Evolutionary conservation across 768 basidiomycete genomes (phyloP).

Genomic region (Rossbeevera mucosa): DNA sequence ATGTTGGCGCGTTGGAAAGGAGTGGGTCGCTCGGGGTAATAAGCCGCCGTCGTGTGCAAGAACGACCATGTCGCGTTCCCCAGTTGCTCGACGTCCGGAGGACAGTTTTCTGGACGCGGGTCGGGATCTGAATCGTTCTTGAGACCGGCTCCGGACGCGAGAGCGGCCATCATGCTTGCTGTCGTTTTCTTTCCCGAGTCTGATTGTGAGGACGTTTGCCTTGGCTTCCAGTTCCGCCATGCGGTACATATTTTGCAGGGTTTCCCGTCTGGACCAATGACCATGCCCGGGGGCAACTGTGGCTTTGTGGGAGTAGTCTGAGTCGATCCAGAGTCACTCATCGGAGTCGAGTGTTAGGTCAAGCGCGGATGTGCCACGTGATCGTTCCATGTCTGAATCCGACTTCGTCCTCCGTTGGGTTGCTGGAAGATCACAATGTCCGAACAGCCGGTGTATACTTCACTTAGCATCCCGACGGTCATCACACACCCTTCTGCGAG

Average conservation of each 20-base stretch:
- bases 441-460: constrained; percentile 39
- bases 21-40: constrained; percentile 84
- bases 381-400: too few relatives aligned
- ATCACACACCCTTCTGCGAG: constrained; percentile 53
- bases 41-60: constrained; percentile 91
- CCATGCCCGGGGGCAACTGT: constrained; percentile 72
- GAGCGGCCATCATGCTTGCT: constrained; percentile 31
- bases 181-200: constrained; percentile 31
- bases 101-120: constrained; percentile 63
- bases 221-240: constrained; percentile 65
- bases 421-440: constrained; percentile 17
- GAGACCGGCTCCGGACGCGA: constrained; percentile 29
- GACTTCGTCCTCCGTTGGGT: too few relatives aligned
- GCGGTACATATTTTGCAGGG: constrained; percentile 91
- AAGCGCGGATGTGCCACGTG: constrained; percentile 12
- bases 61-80: constrained; percentile 96
- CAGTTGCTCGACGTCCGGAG: constrained; percentile 84
- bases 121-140: constrained; percentile 29
- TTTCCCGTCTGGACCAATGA: constrained; percentile 90
- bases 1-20: constrained; percentile 76
- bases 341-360: background rate
- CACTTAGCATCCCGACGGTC: constrained; percentile 55
- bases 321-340: constrained; percentile 12
- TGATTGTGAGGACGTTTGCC: constrained; percentile 25
- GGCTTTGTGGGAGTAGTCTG: constrained; percentile 11